phyloP scores from a whole-genome alignment of 164 flowering plant species.

The Berberis vulgaris region DNA sequence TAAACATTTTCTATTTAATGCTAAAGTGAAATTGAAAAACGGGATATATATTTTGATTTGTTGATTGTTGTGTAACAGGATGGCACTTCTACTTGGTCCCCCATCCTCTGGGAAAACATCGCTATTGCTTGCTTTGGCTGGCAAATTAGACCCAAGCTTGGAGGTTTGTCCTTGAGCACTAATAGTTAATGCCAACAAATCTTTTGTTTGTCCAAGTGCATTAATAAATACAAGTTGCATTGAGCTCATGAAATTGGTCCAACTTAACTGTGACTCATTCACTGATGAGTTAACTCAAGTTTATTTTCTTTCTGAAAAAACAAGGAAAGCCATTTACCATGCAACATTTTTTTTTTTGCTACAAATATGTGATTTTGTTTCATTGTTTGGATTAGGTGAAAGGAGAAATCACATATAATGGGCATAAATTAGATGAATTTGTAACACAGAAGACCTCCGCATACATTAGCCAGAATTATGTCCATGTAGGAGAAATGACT shows the following conservation, averaged over 20 bases:
- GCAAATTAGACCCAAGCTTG: background rate
- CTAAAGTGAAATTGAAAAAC: background rate
- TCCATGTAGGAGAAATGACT: conserved; percentile 85
- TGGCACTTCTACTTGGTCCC: background rate
- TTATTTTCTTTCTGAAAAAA: background rate
- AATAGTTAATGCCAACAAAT: background rate
- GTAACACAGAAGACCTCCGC: conserved; percentile 83
- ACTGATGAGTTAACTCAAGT: background rate
- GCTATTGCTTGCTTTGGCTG: background rate
- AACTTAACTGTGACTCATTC: background rate
- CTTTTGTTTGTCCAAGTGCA: background rate
- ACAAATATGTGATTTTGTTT: background rate
- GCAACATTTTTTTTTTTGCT: background rate
- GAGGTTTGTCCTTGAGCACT: background rate
- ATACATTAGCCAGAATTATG: conserved; percentile 90
- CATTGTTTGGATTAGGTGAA: conserved; percentile 27
- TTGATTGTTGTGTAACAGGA: background rate
- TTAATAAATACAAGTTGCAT: background rate
- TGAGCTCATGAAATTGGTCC: background rate
- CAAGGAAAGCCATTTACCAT: background rate
- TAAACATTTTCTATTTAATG: background rate
- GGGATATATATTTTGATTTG: background rate
- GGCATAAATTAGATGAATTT: conserved; percentile 64
- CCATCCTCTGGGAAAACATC: background rate
- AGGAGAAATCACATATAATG: conserved; percentile 82